Evolutionary conservation across 163 green algal genomes (phyloP), one percentile per base, ranked within the genome.

Genomic region (Chlorella variabilis): DNA sequence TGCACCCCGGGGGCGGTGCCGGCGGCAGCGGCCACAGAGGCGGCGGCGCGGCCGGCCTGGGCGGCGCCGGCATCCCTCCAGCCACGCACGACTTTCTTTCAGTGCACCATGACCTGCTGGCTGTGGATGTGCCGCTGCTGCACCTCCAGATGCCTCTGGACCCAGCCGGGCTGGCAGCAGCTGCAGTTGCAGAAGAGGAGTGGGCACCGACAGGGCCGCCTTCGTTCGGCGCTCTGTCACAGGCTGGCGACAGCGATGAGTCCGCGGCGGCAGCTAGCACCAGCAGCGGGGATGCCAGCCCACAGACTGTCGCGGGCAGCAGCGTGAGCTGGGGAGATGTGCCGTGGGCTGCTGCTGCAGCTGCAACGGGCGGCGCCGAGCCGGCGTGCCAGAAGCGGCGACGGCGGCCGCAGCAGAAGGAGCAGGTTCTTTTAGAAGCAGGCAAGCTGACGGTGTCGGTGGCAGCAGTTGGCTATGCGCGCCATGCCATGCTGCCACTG

Each of bases 111-210:
- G 77, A 81, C 36, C 41, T 87, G 42, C 27, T 85, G 29, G 34
- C 70, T 1, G 56, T 92, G 49, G 81, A 90, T 42, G 61, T 88
- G 45, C 86, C 81, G 9, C 74, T 82, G 29, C 75, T 89, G 41
- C 42, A 75, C 34, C 86, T 92, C 45, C 80, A 82, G 61, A 71
- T 91, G 38, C 87, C 87, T 1, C 27, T 84, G 15, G 27, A 71
- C 33, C 49, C 75, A 29, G 77, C 69, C 36, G 75, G 34, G 9
- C 62, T 80, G 56, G 73, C 48, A 36, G 70, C 70, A 25, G 23
- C 51, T 7, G 36, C 18, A 67, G 70, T 1, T 11, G 70, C 33
- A 70, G 34, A 8, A 8, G 33, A 41, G 31, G 25, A 45, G 31
- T 29, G 48, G 54, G 15, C 23, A n/a, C 9, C 13, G 5, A n/a